Evolutionary conservation across 2,329 filamentous ascomycete species (phyloP).

Genomic region (Penicillium olsonii): DNA sequence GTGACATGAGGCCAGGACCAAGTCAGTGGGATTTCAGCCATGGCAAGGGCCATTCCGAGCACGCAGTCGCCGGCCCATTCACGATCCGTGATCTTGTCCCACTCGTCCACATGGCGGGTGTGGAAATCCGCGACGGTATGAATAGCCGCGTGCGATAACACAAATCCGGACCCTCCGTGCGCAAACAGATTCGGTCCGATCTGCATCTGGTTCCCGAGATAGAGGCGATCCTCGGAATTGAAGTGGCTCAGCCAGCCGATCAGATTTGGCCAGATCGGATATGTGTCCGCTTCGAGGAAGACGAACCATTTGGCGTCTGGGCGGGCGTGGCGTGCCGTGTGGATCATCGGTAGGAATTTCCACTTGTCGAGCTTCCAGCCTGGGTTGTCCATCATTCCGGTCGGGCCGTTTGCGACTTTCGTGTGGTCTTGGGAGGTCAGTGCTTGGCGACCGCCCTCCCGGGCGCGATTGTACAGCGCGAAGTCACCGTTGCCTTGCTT

Average conservation of each 20-base stretch:
- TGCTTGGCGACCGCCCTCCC: slow-evolving; percentile 38
- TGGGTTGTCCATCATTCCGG: slow-evolving; percentile 41
- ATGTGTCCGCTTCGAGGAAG: slow-evolving; percentile 59
- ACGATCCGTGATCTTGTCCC: slow-evolving; percentile 43
- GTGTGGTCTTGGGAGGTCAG: slow-evolving; percentile 29
- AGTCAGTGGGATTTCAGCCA: slow-evolving; percentile 43
- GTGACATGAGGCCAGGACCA: slow-evolving; percentile 30
- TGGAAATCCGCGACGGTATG: slow-evolving; percentile 44
- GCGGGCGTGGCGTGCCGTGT: slow-evolving; percentile 43
- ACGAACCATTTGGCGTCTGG: slow-evolving; percentile 58
- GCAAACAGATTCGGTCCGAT: slow-evolving; percentile 49
- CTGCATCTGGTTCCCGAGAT: slow-evolving; percentile 54
- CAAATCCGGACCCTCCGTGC: slow-evolving; percentile 53
- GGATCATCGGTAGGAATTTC: slow-evolving; percentile 58
- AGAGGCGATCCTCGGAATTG: slow-evolving; percentile 47
- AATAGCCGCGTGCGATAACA: slow-evolving; percentile 51
- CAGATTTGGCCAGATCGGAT: slow-evolving; percentile 54
- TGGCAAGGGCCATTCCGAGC: slow-evolving; percentile 44
- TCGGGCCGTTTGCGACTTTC: slow-evolving; percentile 32
- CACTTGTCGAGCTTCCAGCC: slow-evolving; percentile 56
- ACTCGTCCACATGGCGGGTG: slow-evolving; percentile 37
- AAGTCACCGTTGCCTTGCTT: slow-evolving; percentile 20
- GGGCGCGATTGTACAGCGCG: slow-evolving; percentile 43
- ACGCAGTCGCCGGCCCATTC: slow-evolving; percentile 52
- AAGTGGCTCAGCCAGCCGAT: slow-evolving; percentile 53